phyloP scores from a whole-genome alignment of 2,329 filamentous ascomycete genomes.

The Sphaceloma murrayae region DNA sequence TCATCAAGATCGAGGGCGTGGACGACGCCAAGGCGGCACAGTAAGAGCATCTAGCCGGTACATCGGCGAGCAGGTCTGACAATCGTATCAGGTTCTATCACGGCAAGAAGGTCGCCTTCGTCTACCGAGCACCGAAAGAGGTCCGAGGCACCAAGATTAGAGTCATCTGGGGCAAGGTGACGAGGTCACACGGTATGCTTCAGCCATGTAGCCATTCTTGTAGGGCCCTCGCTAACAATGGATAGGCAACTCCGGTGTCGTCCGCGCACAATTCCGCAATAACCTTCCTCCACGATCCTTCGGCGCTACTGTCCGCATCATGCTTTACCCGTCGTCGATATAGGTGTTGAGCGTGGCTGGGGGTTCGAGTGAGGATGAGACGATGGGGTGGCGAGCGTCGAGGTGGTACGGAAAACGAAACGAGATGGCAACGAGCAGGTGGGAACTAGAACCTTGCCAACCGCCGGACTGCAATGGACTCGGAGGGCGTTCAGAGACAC shows the following conservation, averaged over 20 bases:
- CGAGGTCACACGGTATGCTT: conserved; percentile 74
- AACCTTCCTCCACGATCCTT: conserved; percentile 96
- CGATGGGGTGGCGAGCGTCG: neutral
- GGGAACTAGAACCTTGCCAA: neutral
- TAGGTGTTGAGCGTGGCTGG: conserved; percentile 20
- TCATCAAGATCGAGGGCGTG: conserved; percentile 99
- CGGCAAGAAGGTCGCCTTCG: conserved; percentile 97
- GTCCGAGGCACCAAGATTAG: conserved; percentile 96
- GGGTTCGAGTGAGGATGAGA: neutral
- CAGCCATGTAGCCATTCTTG: neutral
- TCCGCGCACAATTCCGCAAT: conserved; percentile 92
- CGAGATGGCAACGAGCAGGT: neutral
- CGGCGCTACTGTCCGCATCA: conserved; percentile 49
- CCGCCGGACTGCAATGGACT: neutral
- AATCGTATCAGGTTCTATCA: conserved; percentile 64
- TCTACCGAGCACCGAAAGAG: conserved; percentile 93
- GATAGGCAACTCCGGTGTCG: conserved; percentile 90
- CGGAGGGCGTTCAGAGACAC: conserved; percentile 15
- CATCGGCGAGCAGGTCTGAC: conserved; percentile 13
- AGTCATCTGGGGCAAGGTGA: conserved; percentile 98
- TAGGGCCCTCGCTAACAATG: conserved; percentile 9
- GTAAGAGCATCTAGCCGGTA: conserved; percentile 39
- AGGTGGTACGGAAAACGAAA: neutral
- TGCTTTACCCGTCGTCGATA: conserved; percentile 36
- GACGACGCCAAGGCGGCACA: conserved; percentile 80